phyloP scores from a whole-genome alignment of 2,329 filamentous ascomycete genomes.

The Chalara sp. region DNA sequence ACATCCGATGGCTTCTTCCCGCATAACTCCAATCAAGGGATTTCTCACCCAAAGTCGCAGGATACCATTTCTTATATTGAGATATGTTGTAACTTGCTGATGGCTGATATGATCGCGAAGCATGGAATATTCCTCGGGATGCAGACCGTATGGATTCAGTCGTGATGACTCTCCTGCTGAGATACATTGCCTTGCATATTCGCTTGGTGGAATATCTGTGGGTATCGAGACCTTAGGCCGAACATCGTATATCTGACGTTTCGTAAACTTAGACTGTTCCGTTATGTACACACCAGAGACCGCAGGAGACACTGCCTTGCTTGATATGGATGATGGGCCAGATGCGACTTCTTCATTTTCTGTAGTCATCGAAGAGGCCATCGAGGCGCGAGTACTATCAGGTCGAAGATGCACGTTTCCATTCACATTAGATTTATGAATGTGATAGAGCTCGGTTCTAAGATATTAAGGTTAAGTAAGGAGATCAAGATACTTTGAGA shows the following conservation, averaged over 20 bases:
- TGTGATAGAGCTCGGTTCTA: too few relatives aligned
- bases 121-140: slow-evolving; percentile 75
- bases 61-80: slow-evolving; percentile 94
- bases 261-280: slow-evolving; percentile 17
- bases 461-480: too few relatives aligned
- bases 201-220: slow-evolving; percentile 58
- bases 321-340: slow-evolving; percentile 46
- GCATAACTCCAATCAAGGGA: slow-evolving; percentile 72
- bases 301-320: slow-evolving; percentile 57
- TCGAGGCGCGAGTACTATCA: slow-evolving; percentile 33
- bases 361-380: slow-evolving; percentile 47
- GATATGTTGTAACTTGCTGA: slow-evolving; percentile 85
- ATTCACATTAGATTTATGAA: slow-evolving; percentile 1
- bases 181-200: slow-evolving; percentile 90
- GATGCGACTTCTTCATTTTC: slow-evolving; percentile 43
- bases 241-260: slow-evolving; percentile 45
- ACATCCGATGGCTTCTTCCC: slow-evolving; percentile 84
- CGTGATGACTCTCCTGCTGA: slow-evolving; percentile 83
- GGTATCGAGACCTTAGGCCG: slow-evolving; percentile 81
- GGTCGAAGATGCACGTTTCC: slow-evolving; percentile 23
- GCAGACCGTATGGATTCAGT: slow-evolving; percentile 81
- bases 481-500: too few relatives aligned
- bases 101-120: slow-evolving; percentile 77
- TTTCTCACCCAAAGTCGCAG: slow-evolving; percentile 84
- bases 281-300: slow-evolving; percentile 37